Conservation (phyloP, 2,329 filamentous ascomycete genomes). For the Pseudocercospora musae region DNA sequence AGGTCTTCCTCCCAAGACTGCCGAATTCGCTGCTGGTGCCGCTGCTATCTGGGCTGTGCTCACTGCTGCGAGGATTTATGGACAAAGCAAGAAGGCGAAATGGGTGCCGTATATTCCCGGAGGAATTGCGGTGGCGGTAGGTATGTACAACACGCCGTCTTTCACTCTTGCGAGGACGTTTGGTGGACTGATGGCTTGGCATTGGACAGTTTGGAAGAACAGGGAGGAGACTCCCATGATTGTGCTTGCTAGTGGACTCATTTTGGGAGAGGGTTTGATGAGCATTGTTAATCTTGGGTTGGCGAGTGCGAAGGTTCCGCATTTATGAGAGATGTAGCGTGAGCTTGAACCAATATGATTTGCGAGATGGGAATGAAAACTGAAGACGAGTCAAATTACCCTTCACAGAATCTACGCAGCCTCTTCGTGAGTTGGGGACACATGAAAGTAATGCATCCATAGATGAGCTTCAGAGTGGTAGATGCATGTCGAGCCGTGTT, state of each 20-base stretch:
- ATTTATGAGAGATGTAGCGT: slow-evolving; percentile 47
- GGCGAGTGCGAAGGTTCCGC: slow-evolving; percentile 72
- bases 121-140: slow-evolving; percentile 92
- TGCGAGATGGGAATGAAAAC: neutral
- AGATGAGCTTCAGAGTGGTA: too few species aligned
- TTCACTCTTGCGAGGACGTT: slow-evolving; percentile 87
- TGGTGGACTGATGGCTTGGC: slow-evolving; percentile 74
- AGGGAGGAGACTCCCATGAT: slow-evolving; percentile 72
- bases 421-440: too few species aligned
- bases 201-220: slow-evolving; percentile 62
- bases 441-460: too few species aligned
- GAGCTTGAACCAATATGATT: neutral
- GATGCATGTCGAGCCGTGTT: too few species aligned
- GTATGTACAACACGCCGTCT: slow-evolving; percentile 96
- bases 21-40: slow-evolving; percentile 73
- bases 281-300: slow-evolving; percentile 87
- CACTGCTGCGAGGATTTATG: slow-evolving; percentile 67
- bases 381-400: too few species aligned
- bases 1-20: slow-evolving; percentile 79
- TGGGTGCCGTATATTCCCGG: slow-evolving; percentile 82
- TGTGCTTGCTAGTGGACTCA: slow-evolving; percentile 84
- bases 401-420: too few species aligned
- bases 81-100: slow-evolving; percentile 39
- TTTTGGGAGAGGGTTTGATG: slow-evolving; percentile 85
- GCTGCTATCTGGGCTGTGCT: slow-evolving; percentile 68